Conservation (phyloP, 306 rosid genomes). For the Oxytropis ochrocephala region DNA sequence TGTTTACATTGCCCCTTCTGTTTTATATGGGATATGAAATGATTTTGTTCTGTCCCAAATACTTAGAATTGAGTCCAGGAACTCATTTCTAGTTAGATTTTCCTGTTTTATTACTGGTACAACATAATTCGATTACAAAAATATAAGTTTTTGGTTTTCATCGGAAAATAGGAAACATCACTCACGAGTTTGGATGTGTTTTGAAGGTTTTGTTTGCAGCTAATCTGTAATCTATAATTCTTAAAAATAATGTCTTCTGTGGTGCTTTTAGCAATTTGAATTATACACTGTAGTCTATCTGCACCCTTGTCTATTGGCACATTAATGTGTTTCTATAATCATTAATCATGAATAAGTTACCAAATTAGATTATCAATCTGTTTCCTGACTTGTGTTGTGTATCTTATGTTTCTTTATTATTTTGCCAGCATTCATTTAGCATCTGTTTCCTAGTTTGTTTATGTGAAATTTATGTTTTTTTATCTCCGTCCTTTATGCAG, state of each 20-base stretch:
- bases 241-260: background rate
- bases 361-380: too few species aligned
- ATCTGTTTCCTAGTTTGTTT: background rate
- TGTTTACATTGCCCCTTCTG: background rate
- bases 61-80: background rate
- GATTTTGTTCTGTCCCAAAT: background rate
- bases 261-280: background rate
- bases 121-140: background rate
- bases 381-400: background rate
- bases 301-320: background rate
- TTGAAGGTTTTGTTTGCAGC: background rate
- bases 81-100: background rate
- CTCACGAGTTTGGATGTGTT: background rate
- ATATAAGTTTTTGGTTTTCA: background rate
- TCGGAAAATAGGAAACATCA: background rate
- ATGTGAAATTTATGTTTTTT: conserved; percentile 4
- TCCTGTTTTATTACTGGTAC: background rate
- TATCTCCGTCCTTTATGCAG: conserved; percentile 23
- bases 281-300: background rate
- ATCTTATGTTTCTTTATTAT: background rate
- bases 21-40: background rate
- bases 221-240: too few species aligned
- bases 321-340: background rate
- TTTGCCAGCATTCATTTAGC: background rate
- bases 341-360: background rate